Evolutionary conservation across 139 green algal species (phyloP), one percentile per base, ranked within the genome.

Genomic region (Picochlorum sp.): DNA sequence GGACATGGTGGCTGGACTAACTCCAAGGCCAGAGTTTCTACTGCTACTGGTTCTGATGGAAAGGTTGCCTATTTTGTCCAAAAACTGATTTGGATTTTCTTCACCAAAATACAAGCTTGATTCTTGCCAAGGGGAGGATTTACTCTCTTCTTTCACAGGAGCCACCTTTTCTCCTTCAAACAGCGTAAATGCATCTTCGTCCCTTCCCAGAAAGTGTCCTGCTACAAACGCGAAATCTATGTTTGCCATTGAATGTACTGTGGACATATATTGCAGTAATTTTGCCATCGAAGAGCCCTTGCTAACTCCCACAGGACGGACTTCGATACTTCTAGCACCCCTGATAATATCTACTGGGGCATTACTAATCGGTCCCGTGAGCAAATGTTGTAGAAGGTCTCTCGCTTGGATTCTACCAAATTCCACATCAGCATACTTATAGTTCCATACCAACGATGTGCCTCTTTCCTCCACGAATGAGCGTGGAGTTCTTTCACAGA

Each of bases 401-500:
- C 72, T 52, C n/a, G 78, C 78, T 69, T 83, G 74, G 10, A 82
- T 68, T 32, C 76, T 72, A 1, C 87, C 89, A 79, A 95, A 96
- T 80, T 95, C 87, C n/a, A 90, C 73, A 58, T 96, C 87, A 71
- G 90, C 84, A 71, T 73, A 82, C 66, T 95, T 96, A 82, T 95
- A 97, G 80, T 97, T 97, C 94, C 94, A 99, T 44, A 99, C 92
- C 38, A 99, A 70, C 30, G 72, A 89, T 10, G 90, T 98, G 64
- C 96, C 94, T 3, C 94, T 74, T 23, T 78, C 70, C 72, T 98
- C 89, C 47, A 98, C 90, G 66, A 92, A 96, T 18, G 72, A 83
- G 18, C 92, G 77, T 6, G 93, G 93, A 20, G 93, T 99, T 66
- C 94, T 82, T 82, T 98, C 92, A 64, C 89, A 97, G 62, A 99